Evolutionary conservation across 1,284 basidiomycete species (phyloP).

Genomic region (Abortiporus biennis): DNA sequence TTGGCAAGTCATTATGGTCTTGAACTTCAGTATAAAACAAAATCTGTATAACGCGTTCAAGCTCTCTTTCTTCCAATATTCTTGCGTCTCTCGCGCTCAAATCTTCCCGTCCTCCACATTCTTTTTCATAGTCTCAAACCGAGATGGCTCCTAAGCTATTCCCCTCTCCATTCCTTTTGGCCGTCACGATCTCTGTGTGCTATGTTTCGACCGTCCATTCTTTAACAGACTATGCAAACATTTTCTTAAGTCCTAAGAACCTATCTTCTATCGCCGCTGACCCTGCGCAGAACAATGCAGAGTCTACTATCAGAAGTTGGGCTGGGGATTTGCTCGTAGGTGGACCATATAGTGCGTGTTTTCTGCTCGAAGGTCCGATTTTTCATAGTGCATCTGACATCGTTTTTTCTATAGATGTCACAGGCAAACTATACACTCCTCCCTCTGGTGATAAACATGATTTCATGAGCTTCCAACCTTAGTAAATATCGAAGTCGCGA

Average conservation of each 20-base stretch:
- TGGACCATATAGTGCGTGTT: constrained; percentile 47
- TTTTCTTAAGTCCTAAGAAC: constrained; percentile 44
- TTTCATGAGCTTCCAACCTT: constrained; percentile 53
- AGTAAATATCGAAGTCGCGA: constrained; percentile 30
- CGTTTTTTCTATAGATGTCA: constrained; percentile 45
- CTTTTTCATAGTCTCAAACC: no score
- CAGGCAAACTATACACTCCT: constrained; percentile 38
- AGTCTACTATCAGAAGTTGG: constrained; percentile 36
- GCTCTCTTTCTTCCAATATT: constrained; percentile 14
- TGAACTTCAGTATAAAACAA: no score
- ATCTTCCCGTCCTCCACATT: no score
- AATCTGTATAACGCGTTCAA: no score
- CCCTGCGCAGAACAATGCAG: constrained; percentile 32
- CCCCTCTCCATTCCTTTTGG: no score
- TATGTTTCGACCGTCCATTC: constrained; percentile 12
- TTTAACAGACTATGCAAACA: constrained; percentile 40
- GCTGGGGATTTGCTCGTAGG: constrained; percentile 32
- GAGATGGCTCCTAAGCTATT: no score
- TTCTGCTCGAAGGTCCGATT: background rate
- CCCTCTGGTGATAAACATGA: constrained; percentile 40
- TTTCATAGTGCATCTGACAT: constrained; percentile 2
- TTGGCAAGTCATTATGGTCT: no score
- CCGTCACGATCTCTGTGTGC: no score
- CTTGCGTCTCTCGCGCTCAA: no score
- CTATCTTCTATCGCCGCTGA: constrained; percentile 33